These are phyloP conservation scores for Kwoniella newhampshirensis DNA, from an alignment of 768 basidiomycete genomes.

Conservation along the genomic window DNA sequence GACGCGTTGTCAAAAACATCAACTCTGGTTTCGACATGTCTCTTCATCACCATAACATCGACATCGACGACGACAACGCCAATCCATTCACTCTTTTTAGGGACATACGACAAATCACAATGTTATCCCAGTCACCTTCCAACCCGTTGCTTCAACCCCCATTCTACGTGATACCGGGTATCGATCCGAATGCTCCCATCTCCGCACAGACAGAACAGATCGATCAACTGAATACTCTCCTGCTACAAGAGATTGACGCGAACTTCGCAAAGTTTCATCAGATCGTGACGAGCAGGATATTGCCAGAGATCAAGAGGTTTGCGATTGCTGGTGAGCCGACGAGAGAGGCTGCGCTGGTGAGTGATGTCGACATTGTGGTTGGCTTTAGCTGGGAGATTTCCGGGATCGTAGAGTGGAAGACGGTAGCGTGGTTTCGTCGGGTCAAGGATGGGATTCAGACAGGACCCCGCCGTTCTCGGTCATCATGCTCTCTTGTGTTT, in stretches of 20 bases:
- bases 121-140: not conserved
- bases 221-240: slow-evolving; percentile 89
- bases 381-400: no score
- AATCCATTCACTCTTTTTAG: not conserved
- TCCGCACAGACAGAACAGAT: slow-evolving; percentile 87
- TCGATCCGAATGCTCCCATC: slow-evolving; percentile 51
- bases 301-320: slow-evolving; percentile 88
- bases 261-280: slow-evolving; percentile 89
- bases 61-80: not conserved
- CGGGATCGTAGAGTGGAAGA: not conserved
- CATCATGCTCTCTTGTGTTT: no score
- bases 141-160: slow-evolving; percentile 46
- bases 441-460: no score
- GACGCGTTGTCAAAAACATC: slow-evolving; percentile 5
- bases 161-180: slow-evolving; percentile 48
- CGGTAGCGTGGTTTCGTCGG: not conserved
- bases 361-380: slow-evolving; percentile 38
- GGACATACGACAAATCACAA: not conserved
- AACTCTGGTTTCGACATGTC: not conserved
- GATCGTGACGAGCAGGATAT: slow-evolving; percentile 70
- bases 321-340: slow-evolving; percentile 83
- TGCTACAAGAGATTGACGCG: slow-evolving; percentile 90
- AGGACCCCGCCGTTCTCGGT: no score
- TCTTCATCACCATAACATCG: not conserved
- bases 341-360: slow-evolving; percentile 82